These are phyloP conservation scores for Trametes gibbosa DNA, from an alignment of 768 basidiomycete species.

Conservation along the genomic window DNA sequence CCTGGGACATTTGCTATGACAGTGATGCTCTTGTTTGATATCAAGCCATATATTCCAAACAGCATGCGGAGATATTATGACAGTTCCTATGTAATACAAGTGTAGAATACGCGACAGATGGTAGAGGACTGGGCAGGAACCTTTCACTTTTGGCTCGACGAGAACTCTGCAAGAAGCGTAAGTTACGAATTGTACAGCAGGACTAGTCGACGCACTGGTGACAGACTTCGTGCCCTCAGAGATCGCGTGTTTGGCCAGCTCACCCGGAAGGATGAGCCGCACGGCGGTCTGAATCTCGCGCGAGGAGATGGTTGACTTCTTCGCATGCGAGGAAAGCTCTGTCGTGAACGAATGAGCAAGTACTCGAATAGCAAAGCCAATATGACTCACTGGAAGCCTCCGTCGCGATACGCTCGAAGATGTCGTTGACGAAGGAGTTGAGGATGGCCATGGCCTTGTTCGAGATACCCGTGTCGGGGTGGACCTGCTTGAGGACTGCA, in stretches of 20 bases:
- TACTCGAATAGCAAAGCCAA: neutral
- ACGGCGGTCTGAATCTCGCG: slow-evolving; percentile 88
- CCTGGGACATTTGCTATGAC: too few relatives aligned
- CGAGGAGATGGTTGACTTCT: slow-evolving; percentile 90
- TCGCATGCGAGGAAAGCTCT: slow-evolving; percentile 83
- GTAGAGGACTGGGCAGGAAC: slow-evolving; percentile 5
- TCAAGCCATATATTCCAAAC: slow-evolving; percentile 11
- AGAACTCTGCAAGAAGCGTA: slow-evolving; percentile 46
- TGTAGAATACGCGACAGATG: slow-evolving; percentile 20
- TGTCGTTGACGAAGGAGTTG: slow-evolving; percentile 83
- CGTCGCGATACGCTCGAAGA: slow-evolving; percentile 77
- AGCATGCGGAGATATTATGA: slow-evolving; percentile 18
- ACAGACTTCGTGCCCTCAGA: slow-evolving; percentile 79
- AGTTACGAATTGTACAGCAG: slow-evolving; percentile 10
- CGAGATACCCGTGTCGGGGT: slow-evolving; percentile 92
- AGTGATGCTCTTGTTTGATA: neutral
- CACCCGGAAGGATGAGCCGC: slow-evolving; percentile 80
- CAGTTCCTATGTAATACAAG: slow-evolving; percentile 22
- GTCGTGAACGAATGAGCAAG: neutral
- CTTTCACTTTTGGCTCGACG: slow-evolving; percentile 32
- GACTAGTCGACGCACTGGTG: slow-evolving; percentile 47
- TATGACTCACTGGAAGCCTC: slow-evolving; percentile 62
- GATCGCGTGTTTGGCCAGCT: slow-evolving; percentile 85
- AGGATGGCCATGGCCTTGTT: slow-evolving; percentile 86
- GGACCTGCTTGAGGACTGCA: slow-evolving; percentile 83